Percentiles rank a stretch among this genome's conserved stretches.
phyloP scores from a whole-genome alignment of 768 basidiomycete species.

The Ramaria sp. region DNA sequence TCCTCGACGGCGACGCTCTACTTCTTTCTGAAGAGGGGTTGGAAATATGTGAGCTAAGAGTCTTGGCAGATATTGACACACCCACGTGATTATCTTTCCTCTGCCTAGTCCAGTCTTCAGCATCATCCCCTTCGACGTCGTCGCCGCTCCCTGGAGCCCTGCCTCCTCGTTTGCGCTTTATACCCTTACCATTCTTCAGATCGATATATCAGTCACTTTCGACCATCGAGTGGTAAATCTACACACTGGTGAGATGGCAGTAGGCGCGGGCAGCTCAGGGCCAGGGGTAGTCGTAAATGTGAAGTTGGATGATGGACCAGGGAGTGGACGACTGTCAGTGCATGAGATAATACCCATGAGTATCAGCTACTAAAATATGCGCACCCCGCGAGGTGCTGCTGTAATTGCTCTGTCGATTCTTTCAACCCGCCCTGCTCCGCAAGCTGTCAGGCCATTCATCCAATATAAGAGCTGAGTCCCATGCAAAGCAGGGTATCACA shows the following conservation, averaged over 20 bases:
- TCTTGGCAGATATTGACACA: conserved; percentile 6
- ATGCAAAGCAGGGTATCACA: conserved; percentile 18
- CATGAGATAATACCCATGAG: conserved; percentile 15
- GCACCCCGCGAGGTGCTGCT: conserved; percentile 36
- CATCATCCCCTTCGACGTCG: conserved; percentile 30
- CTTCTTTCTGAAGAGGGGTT: conserved; percentile 70
- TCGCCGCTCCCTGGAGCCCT: conserved; percentile 8
- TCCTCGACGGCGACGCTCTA: conserved; percentile 87
- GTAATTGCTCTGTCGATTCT: conserved; percentile 48
- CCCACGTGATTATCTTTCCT: conserved; percentile 76
- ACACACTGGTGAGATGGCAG: conserved; percentile 8
- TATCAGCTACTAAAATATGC: conserved; percentile 18
- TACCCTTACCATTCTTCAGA: conserved; percentile 5
- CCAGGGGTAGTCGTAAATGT: conserved; percentile 51
- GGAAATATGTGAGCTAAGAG: conserved; percentile 6
- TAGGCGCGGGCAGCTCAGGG: conserved; percentile 48
- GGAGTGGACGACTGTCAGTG: background rate
- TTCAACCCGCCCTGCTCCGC: conserved; percentile 39
- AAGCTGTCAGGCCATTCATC: conserved; percentile 30
- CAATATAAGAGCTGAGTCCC: conserved; percentile 20
- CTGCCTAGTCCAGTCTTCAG: conserved; percentile 71
- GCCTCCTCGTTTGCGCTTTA: conserved; percentile 3
- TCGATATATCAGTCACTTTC: conserved; percentile 30
- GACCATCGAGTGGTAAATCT: background rate
- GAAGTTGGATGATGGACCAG: conserved; percentile 6